These are phyloP conservation scores for Cryptococcus sp. DNA, from an alignment of 1,284 basidiomycete species.

Conservation along the genomic window DNA sequence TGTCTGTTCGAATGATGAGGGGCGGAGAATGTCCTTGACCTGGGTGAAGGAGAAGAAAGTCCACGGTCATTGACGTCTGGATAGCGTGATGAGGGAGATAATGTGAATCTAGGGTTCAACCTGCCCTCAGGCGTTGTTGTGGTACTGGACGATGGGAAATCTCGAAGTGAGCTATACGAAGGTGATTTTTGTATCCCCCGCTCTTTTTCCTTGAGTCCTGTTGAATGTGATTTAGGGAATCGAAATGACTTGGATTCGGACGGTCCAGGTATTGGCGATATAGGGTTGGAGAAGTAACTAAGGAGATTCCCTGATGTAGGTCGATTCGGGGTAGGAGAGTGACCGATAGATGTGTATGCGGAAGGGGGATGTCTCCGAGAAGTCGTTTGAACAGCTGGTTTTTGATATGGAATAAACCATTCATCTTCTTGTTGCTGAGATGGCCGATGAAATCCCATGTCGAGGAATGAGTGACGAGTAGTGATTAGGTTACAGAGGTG, in stretches of 20 bases:
- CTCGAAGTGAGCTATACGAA: constrained; percentile 10
- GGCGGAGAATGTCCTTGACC: constrained; percentile 12
- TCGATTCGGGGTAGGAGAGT: constrained; percentile 1
- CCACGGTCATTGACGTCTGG: too few species aligned
- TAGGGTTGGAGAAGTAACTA: constrained; percentile 10
- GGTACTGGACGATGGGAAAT: constrained; percentile 26
- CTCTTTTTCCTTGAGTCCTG: not conserved
- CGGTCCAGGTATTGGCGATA: not conserved
- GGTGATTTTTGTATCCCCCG: constrained; percentile 9
- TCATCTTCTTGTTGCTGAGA: constrained; percentile 13
- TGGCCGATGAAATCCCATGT: not conserved
- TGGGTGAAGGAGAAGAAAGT: too few species aligned
- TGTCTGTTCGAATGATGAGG: constrained; percentile 4
- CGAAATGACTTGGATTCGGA: not conserved
- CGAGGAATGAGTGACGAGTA: not conserved
- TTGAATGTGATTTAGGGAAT: not conserved
- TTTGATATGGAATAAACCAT: constrained; percentile 26
- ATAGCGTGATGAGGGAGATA: too few species aligned
- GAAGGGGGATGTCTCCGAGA: not conserved
- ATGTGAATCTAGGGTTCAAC: too few species aligned
- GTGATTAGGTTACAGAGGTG: not conserved
- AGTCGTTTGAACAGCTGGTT: not conserved
- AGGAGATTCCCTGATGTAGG: constrained; percentile 5
- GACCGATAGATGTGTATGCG: constrained; percentile 3
- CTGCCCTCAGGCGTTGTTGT: not conserved